Evolutionary conservation across 768 basidiomycete genomes (phyloP).

Genomic region (Naematelia encephala): DNA sequence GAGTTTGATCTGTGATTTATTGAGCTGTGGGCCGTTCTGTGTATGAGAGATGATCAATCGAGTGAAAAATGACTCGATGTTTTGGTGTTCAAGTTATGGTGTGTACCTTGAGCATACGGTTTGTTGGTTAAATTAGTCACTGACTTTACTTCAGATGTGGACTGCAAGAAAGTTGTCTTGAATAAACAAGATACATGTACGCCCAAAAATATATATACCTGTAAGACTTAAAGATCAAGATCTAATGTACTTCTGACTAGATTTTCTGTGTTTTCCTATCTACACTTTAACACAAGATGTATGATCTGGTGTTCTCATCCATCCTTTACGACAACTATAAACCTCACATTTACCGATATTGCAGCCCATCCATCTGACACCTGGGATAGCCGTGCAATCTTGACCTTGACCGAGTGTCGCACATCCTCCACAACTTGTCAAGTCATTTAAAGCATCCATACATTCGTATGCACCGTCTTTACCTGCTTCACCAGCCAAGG

Average conservation of each 20-base stretch:
- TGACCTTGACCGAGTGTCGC: conserved; percentile 61
- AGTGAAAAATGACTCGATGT: too few species aligned
- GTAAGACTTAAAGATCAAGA: too few species aligned
- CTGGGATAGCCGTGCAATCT: conserved; percentile 67
- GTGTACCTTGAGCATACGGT: too few species aligned
- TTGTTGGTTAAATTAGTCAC: too few species aligned
- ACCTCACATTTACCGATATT: conserved; percentile 51
- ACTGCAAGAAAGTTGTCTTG: too few species aligned
- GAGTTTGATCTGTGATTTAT: neutral
- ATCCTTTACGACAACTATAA: conserved; percentile 42
- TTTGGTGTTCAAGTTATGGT: too few species aligned
- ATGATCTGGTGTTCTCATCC: conserved; percentile 10
- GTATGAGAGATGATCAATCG: too few species aligned
- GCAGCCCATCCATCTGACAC: conserved; percentile 71
- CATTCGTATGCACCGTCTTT: conserved; percentile 43
- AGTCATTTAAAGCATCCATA: conserved; percentile 62
- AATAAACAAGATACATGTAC: too few species aligned
- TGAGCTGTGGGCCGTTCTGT: neutral
- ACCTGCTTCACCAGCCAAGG: conserved; percentile 19
- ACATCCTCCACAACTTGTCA: conserved; percentile 76
- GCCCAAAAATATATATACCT: too few species aligned
- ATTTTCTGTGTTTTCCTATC: neutral
- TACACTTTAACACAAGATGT: neutral
- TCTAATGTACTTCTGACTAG: too few species aligned
- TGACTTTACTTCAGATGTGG: too few species aligned